Conservation (phyloP, 2,329 filamentous ascomycete species). For the Fusarium sp. region DNA sequence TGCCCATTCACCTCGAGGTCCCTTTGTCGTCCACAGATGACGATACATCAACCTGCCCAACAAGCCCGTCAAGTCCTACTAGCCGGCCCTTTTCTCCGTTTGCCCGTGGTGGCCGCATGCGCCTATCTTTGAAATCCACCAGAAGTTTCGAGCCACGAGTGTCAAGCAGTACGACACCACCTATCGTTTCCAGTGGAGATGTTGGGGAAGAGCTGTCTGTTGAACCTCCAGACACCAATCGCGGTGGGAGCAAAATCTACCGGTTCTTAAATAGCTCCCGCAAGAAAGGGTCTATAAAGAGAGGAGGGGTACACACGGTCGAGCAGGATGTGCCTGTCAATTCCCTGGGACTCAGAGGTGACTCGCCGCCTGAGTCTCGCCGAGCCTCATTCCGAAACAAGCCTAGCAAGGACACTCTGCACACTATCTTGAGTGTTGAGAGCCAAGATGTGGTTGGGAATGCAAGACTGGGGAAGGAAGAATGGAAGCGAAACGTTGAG, state of each 20-base stretch:
- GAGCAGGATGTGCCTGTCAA: constrained; percentile 50
- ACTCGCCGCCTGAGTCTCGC: constrained; percentile 53
- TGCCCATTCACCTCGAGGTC: constrained; percentile 41
- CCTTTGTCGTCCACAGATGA: constrained; percentile 32
- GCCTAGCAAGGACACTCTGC: constrained; percentile 62
- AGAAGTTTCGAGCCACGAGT: constrained; percentile 39
- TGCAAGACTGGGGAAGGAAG: constrained; percentile 21
- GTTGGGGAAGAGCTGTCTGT: constrained; percentile 2
- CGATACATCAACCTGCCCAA: constrained; percentile 37
- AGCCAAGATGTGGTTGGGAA: constrained; percentile 55
- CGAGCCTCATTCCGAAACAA: constrained; percentile 56
- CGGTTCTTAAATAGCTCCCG: constrained; percentile 39
- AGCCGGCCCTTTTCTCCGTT: constrained; percentile 40
- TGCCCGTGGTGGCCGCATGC: constrained; percentile 31
- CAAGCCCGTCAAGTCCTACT: constrained; percentile 32
- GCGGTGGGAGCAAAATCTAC: constrained; percentile 32
- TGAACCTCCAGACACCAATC: neutral
- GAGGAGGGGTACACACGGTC: constrained; percentile 15
- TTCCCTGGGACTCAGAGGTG: constrained; percentile 31
- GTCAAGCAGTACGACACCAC: constrained; percentile 20
- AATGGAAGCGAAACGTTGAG: neutral
- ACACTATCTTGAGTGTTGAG: constrained; percentile 65
- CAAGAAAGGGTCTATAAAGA: constrained; percentile 41
- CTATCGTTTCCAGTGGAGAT: constrained; percentile 16
- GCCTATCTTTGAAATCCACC: constrained; percentile 36